Percentiles rank a stretch among this genome's conserved stretches.
phyloP scores from a whole-genome alignment of 2,329 filamentous ascomycete species.

The Knoxdaviesia capensis region DNA sequence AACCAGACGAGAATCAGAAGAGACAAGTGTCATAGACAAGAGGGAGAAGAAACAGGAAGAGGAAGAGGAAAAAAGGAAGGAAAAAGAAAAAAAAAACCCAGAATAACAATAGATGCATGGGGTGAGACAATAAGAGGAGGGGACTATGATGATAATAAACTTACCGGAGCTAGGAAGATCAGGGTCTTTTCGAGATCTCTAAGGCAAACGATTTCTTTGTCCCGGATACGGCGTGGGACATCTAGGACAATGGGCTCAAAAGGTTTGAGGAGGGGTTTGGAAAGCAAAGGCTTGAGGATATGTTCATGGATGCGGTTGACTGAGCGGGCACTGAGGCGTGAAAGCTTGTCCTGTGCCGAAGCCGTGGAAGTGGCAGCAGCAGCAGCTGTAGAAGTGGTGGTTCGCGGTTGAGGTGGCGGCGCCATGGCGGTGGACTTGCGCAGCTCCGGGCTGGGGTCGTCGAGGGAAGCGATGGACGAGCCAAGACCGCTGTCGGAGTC shows the following conservation, averaged over 20 bases:
- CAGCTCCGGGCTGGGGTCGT: too few relatives aligned
- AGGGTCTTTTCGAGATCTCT: constrained; percentile 89
- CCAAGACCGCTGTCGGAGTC: constrained; percentile 78
- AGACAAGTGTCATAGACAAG: too few relatives aligned
- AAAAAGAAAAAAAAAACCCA: too few relatives aligned
- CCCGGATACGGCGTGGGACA: constrained; percentile 58
- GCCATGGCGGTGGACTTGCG: too few relatives aligned
- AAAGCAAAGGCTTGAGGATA: constrained; percentile 59
- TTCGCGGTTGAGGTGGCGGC: too few relatives aligned
- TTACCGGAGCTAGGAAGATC: constrained; percentile 82
- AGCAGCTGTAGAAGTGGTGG: constrained; percentile 20
- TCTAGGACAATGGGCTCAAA: constrained; percentile 66
- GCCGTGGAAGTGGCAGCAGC: constrained; percentile 23
- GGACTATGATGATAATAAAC: constrained; percentile 25
- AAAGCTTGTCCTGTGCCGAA: constrained; percentile 23
- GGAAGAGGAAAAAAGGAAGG: too few relatives aligned
- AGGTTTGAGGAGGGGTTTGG: constrained; percentile 50
- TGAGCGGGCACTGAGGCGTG: constrained; percentile 47
- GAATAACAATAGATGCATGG: too few relatives aligned
- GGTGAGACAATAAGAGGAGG: neutral
- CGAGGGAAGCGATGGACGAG: constrained; percentile 47
- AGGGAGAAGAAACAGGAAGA: too few relatives aligned
- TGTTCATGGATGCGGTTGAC: constrained; percentile 62
- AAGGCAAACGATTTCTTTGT: constrained; percentile 74
- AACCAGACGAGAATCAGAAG: too few relatives aligned